Evolutionary conservation across 495 filamentous ascomycete genomes (phyloP).

Genomic region (Amniculicola lignicola): DNA sequence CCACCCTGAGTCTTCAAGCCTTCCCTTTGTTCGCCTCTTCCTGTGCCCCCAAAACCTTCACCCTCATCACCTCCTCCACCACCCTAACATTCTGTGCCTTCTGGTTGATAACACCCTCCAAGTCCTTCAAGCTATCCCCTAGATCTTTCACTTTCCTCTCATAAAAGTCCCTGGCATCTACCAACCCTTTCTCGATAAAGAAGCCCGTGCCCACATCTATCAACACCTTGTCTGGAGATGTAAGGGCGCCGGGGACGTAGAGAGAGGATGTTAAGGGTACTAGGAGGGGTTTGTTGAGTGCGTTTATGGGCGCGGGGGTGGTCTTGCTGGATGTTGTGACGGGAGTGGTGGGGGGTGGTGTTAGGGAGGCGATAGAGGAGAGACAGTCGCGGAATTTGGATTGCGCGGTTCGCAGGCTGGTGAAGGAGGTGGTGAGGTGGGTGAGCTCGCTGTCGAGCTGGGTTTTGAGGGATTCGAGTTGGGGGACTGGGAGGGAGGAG

Average conservation of each 20-base stretch:
- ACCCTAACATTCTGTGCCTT: slow-evolving; percentile 81
- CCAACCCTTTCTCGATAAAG: slow-evolving; percentile 87
- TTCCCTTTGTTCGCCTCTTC: slow-evolving; percentile 15
- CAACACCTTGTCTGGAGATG: slow-evolving; percentile 74
- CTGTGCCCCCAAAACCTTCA: slow-evolving; percentile 28
- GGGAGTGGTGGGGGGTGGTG: slow-evolving; percentile 37
- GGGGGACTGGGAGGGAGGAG: slow-evolving; percentile 52
- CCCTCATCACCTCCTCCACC: slow-evolving; percentile 76
- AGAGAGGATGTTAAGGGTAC: slow-evolving; percentile 90
- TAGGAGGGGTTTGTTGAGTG: too few relatives aligned
- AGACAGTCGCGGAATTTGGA: slow-evolving; percentile 89
- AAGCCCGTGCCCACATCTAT: slow-evolving; percentile 97
- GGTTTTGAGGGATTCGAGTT: slow-evolving; percentile 74
- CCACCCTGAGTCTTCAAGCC: background rate
- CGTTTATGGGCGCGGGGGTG: too few relatives aligned
- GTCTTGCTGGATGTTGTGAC: too few relatives aligned
- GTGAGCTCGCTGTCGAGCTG: slow-evolving; percentile 93
- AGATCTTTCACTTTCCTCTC: slow-evolving; percentile 77
- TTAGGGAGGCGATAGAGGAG: slow-evolving; percentile 51
- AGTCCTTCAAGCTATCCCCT: slow-evolving; percentile 70
- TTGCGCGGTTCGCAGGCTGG: slow-evolving; percentile 84
- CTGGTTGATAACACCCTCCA: slow-evolving; percentile 80
- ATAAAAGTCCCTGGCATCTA: slow-evolving; percentile 81
- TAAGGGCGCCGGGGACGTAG: slow-evolving; percentile 81
- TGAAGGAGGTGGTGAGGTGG: slow-evolving; percentile 84